These are phyloP conservation scores for Phytophthora palmivora DNA, from an alignment of 352 stramenopile species.

Conservation along the genomic window DNA sequence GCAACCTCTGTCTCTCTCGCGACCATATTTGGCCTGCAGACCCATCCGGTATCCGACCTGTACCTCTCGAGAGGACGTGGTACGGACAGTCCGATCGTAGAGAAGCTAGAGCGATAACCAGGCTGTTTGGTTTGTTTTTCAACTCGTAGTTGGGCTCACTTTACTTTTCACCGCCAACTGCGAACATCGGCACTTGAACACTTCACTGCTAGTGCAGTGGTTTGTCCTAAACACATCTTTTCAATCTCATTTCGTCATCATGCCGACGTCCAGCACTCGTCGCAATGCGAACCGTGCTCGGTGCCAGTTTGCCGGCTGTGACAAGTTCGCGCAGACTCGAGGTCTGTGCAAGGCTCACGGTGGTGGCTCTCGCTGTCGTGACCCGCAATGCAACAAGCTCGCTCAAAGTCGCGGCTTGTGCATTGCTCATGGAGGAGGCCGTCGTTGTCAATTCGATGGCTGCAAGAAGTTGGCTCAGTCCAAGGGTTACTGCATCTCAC, in stretches of 20 bases:
- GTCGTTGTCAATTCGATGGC: conserved; percentile 72
- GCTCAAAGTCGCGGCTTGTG: conserved; percentile 80
- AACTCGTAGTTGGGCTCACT: conserved; percentile 37
- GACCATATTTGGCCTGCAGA: conserved; percentile 25
- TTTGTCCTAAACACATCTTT: conserved; percentile 26
- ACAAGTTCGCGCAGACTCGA: conserved; percentile 87
- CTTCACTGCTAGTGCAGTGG: conserved; percentile 11
- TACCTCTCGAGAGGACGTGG: conserved; percentile 33
- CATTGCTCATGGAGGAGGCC: conserved; percentile 81
- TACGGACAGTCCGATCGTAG: conserved; percentile 43
- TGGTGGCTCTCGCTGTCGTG: conserved; percentile 80
- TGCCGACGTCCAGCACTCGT: conserved; percentile 45
- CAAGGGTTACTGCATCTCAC: conserved; percentile 85
- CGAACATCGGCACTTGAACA: conserved; percentile 31
- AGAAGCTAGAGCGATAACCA: conserved; percentile 24
- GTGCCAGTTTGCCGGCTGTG: conserved; percentile 74
- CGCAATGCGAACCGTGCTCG: conserved; percentile 78
- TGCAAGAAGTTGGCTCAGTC: conserved; percentile 83
- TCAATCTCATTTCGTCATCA: conserved; percentile 40
- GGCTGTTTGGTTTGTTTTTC: conserved; percentile 19
- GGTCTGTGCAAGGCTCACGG: conserved; percentile 88
- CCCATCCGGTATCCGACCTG: conserved; percentile 33
- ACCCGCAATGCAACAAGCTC: conserved; percentile 81
- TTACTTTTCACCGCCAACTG: conserved; percentile 41
- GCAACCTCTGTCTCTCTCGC: conserved; percentile 43